phyloP scores from a whole-genome alignment of 2,329 filamentous ascomycete species.

The Aspergillus latus region DNA sequence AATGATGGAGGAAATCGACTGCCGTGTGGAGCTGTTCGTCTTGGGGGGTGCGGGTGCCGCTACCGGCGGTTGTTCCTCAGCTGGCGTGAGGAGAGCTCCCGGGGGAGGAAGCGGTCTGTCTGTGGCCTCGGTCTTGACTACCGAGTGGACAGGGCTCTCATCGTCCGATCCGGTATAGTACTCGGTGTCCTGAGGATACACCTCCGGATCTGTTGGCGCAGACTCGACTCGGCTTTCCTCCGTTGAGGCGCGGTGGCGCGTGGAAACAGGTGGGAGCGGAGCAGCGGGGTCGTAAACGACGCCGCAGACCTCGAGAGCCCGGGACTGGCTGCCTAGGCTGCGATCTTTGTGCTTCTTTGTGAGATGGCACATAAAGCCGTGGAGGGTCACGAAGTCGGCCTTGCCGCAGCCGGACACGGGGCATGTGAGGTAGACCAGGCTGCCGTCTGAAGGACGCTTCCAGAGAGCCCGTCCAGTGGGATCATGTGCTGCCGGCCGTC shows the following conservation, averaged over 20 bases:
- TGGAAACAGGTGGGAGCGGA: conserved; percentile 35
- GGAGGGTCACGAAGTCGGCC: conserved; percentile 43
- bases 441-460: conserved; percentile 42
- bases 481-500: conserved; percentile 41
- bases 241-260: conserved; percentile 34
- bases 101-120: conserved; percentile 25
- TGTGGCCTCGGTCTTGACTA: conserved; percentile 32
- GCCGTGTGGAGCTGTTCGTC: conserved; percentile 36
- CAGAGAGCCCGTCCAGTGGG: conserved; percentile 40
- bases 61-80: conserved; percentile 17
- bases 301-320: conserved; percentile 42
- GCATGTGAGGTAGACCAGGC: conserved; percentile 41
- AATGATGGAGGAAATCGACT: conserved; percentile 43
- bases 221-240: conserved; percentile 37
- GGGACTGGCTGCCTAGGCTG: conserved; percentile 41
- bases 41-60: conserved; percentile 17
- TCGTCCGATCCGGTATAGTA: conserved; percentile 34
- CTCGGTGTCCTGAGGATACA: conserved; percentile 33
- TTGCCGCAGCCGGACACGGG: conserved; percentile 41
- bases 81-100: conserved; percentile 17
- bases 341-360: conserved; percentile 46
- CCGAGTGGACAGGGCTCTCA: conserved; percentile 22
- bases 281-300: conserved; percentile 40
- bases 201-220: conserved; percentile 30
- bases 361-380: conserved; percentile 45